Conservation (phyloP, 139 green algal species). For the Gonium pectorale region DNA sequence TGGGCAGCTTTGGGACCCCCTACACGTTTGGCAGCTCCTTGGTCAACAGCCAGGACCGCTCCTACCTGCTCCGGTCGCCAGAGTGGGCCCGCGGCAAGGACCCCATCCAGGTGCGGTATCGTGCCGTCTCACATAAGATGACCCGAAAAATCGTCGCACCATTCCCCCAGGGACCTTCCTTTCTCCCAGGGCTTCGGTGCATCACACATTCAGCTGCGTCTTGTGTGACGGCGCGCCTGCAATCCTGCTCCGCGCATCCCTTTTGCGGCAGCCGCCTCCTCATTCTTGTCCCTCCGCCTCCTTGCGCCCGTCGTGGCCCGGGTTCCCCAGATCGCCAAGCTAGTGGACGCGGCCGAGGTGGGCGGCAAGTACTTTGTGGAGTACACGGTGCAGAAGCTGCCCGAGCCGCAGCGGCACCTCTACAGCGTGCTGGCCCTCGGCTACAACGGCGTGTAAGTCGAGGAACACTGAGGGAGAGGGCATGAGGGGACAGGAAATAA, state of each 20-base stretch:
- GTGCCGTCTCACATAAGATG: too few relatives aligned
- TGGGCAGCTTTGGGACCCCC: constrained; percentile 53
- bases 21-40: constrained; percentile 56
- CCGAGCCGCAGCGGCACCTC: constrained; percentile 54
- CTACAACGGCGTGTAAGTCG: constrained; percentile 56
- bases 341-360: constrained; percentile 46
- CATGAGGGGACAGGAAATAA: neutral
- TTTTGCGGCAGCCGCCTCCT: too few relatives aligned
- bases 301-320: neutral
- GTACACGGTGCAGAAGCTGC: constrained; percentile 57
- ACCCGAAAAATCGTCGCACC: too few relatives aligned
- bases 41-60: constrained; percentile 62
- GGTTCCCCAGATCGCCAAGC: constrained; percentile 55
- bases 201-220: too few relatives aligned
- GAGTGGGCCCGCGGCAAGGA: constrained; percentile 27
- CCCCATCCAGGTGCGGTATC: constrained; percentile 46
- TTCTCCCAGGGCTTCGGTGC: too few relatives aligned
- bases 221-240: too few relatives aligned
- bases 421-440: constrained; percentile 53
- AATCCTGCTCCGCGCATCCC: too few relatives aligned
- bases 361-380: constrained; percentile 35
- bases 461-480: neutral
- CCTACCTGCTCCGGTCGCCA: constrained; percentile 48
- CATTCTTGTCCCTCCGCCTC: neutral
- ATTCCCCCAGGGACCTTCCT: too few relatives aligned